Conservation (phyloP, 2,329 filamentous ascomycete species). For the Chlorencoelia australis region DNA sequence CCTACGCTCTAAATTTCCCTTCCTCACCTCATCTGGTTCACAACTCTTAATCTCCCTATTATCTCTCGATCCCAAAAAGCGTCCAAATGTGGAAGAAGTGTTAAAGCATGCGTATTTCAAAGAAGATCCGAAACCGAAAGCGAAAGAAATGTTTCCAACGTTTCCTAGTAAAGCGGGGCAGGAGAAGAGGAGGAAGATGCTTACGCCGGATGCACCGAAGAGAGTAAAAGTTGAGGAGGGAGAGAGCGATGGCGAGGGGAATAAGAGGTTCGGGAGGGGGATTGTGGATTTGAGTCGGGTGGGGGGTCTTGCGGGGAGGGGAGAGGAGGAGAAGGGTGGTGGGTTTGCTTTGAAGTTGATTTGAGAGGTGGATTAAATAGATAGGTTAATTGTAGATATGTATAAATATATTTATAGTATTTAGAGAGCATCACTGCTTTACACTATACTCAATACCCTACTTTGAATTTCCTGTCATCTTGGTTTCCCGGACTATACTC, state of each 20-base stretch:
- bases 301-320: slow-evolving; percentile 55
- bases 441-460: too few relatives aligned
- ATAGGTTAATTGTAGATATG: too few relatives aligned
- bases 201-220: slow-evolving; percentile 74
- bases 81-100: slow-evolving; percentile 65
- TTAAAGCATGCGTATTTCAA: slow-evolving; percentile 75
- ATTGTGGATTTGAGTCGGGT: slow-evolving; percentile 60
- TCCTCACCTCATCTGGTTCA: slow-evolving; percentile 66
- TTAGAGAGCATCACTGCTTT: too few relatives aligned
- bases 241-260: slow-evolving; percentile 1
- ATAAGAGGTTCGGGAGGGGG: too few relatives aligned
- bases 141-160: slow-evolving; percentile 87
- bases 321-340: slow-evolving; percentile 54
- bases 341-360: slow-evolving; percentile 58
- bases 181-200: slow-evolving; percentile 63
- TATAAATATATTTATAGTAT: too few relatives aligned
- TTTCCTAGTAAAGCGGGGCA: slow-evolving; percentile 93
- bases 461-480: too few relatives aligned
- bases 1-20: slow-evolving; percentile 69
- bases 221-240: slow-evolving; percentile 50
- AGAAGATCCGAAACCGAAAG: slow-evolving; percentile 84
- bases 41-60: slow-evolving; percentile 61
- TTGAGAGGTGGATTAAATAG: slow-evolving; percentile 13
- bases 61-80: slow-evolving; percentile 58
- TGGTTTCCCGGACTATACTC: too few relatives aligned